A percentile compares a stretch with the other conserved stretches of the same genome.
These are phyloP conservation scores for Macrocybe gigantea DNA, from an alignment of 768 basidiomycete genomes.

Conservation along the genomic window DNA sequence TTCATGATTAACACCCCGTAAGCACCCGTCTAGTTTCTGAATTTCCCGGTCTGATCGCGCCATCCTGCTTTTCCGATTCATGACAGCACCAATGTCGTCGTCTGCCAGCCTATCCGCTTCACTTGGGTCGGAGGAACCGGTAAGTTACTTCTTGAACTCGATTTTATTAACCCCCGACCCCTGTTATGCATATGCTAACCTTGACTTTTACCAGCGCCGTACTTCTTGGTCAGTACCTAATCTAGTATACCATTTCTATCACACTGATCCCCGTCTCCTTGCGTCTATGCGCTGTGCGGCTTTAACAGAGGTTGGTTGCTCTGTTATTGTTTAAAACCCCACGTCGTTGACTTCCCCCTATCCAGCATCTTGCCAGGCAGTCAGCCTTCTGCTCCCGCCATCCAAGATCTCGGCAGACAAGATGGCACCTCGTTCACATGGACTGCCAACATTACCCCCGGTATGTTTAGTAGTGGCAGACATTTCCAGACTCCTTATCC, in stretches of 20 bases:
- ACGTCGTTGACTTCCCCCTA: background rate
- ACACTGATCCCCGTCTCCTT: slow-evolving; percentile 1
- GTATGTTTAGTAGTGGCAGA: slow-evolving; percentile 23
- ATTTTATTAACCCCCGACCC: background rate
- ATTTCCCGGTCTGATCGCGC: slow-evolving; percentile 1
- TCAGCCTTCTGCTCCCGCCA: slow-evolving; percentile 33
- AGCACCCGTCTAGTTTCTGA: slow-evolving; percentile 19
- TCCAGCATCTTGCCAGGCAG: slow-evolving; percentile 50
- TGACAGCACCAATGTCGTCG: slow-evolving; percentile 37
- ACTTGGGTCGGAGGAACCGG: slow-evolving; percentile 52
- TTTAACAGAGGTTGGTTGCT: slow-evolving; percentile 29
- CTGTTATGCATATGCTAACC: slow-evolving; percentile 4
- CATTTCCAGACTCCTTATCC: background rate
- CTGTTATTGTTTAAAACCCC: background rate
- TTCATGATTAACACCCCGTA: slow-evolving; percentile 69
- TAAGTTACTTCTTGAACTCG: slow-evolving; percentile 23
- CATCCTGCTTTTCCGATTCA: slow-evolving; percentile 1
- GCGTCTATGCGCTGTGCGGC: too few relatives aligned
- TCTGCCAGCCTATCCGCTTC: slow-evolving; percentile 54
- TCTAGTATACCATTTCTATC: background rate
- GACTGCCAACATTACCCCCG: slow-evolving; percentile 41
- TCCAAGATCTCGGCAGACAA: slow-evolving; percentile 41
- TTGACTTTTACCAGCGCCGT: slow-evolving; percentile 40
- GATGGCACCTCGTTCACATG: slow-evolving; percentile 43
- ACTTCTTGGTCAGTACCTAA: slow-evolving; percentile 49